Evolutionary conservation across 148 eudicot genomes (phyloP), one percentile per base, ranked within the genome.

Genomic region (Persicaria tinctoria): DNA sequence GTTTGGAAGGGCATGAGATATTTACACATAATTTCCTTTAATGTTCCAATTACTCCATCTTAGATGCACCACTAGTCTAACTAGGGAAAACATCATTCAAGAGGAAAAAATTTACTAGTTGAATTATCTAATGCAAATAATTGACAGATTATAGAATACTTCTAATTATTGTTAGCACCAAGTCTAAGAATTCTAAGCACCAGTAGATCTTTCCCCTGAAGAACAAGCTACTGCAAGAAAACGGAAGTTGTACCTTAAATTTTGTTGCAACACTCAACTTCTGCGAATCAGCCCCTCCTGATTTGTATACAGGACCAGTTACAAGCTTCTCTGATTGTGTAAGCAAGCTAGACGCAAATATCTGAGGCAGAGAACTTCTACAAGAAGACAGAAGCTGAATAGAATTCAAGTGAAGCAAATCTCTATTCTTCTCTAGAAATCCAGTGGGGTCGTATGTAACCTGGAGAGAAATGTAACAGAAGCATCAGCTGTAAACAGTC

Each of bases 271-370:
- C 99, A 86, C 99, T 96, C 73, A 90, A 80, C 80, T 96, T 96
- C 74, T 96, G 99, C 70, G 94, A 92, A 77, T 96, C 99, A 56
- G 94, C 99, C 78, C 99, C 99, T 51, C 99, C 97, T 66, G 94
- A 89, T 84, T 96, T 96, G 85, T 87, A 66, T 51, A 86, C 81
- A 49, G 97, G 86, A 63, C 99, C 97, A 69, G 81, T 86, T 46
- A 91, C 89, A 81, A 91, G 94, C 83, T 89, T 92, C 80, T 90
- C 94, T 4, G 97, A 86, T 81, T 89, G 97, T 49, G 82, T 77
- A 80, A 85, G 89, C 97, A 96, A 80, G 80, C 79, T 83, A 16
- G 93, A 86, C n/a, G 97, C 97, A 83, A 95, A 95, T 23, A 76
- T 81, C 68, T 84, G 92, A 68, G 99, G 96, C 32, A 95, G 92